A percentile compares a stretch with the other conserved stretches of the same genome.
Conservation (phyloP, 441 rosid species). For the Raphanus hybrid region DNA sequence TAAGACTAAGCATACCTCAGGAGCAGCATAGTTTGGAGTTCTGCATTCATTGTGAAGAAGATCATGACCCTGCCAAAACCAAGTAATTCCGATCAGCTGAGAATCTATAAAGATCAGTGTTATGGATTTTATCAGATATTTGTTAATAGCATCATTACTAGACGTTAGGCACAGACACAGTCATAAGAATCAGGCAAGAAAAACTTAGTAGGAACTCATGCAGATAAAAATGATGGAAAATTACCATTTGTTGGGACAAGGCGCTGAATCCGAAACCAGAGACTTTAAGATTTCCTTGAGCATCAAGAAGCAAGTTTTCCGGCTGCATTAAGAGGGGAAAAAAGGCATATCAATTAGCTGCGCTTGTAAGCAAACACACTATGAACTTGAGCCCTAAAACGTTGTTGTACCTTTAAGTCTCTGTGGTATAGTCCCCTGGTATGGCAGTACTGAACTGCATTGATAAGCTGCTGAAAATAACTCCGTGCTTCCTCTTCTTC, state of each 20-base stretch:
- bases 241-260: conserved; percentile 84
- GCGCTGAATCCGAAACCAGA: conserved; percentile 94
- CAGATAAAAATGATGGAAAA: not conserved
- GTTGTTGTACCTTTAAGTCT: conserved; percentile 67
- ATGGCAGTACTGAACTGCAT: conserved; percentile 92
- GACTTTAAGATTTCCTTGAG: conserved; percentile 77
- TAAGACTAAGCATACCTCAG: conserved; percentile 69
- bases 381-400: conserved; percentile 23
- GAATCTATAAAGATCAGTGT: conserved; percentile 10
- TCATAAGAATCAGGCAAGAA: conserved; percentile 16
- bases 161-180: not conserved
- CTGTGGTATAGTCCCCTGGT: conserved; percentile 81
- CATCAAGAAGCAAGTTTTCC: conserved; percentile 89
- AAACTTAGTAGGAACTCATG: not conserved
- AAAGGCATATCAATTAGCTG: conserved; percentile 6
- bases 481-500: conserved; percentile 91
- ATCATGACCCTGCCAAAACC: conserved; percentile 65
- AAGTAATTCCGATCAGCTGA: not conserved
- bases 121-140: not conserved
- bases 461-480: conserved; percentile 92
- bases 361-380: not conserved
- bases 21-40: conserved; percentile 91
- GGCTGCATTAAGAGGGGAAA: conserved; percentile 57
- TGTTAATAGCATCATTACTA: conserved; percentile 8
- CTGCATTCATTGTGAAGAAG: conserved; percentile 75